Percentiles rank a stretch among this genome's conserved stretches.
Conservation (phyloP, 2,329 filamentous ascomycete genomes). For the Cordyceps cicadae region DNA sequence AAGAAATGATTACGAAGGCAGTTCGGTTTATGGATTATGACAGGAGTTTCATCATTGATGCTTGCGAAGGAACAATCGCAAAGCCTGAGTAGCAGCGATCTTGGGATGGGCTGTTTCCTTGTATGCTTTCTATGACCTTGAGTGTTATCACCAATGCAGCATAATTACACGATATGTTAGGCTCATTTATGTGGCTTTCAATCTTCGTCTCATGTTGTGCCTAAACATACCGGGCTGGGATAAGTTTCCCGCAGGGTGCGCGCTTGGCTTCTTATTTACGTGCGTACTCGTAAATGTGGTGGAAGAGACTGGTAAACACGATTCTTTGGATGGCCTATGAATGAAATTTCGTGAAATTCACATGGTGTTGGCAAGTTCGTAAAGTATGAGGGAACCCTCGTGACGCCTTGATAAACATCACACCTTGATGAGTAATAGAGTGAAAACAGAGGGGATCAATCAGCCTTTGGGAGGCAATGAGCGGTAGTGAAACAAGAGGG, state of each 20-base stretch:
- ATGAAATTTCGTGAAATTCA: background rate
- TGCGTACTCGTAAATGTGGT: too few species aligned
- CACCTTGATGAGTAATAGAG: background rate
- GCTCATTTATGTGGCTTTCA: background rate
- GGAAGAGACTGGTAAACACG: background rate
- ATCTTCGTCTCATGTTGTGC: background rate
- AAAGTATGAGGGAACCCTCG: background rate
- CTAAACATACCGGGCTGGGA: too few species aligned
- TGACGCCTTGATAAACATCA: background rate
- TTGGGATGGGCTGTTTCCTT: background rate
- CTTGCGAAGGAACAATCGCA: background rate
- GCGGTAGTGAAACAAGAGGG: background rate
- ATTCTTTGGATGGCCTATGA: background rate
- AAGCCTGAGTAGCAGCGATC: background rate
- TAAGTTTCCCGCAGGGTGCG: background rate
- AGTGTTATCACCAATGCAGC: background rate
- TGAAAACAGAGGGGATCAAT: background rate
- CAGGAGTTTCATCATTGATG: background rate
- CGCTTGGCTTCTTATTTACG: too few species aligned
- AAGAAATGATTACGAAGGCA: background rate
- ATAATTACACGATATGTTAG: conserved; percentile 8
- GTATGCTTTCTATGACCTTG: background rate
- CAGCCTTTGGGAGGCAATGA: background rate
- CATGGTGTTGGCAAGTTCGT: background rate
- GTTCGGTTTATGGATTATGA: background rate